Evolutionary conservation across 345 rosid species (phyloP), one percentile per base, ranked within the genome.

Genomic region (Diplotaxis tenuifolia): DNA sequence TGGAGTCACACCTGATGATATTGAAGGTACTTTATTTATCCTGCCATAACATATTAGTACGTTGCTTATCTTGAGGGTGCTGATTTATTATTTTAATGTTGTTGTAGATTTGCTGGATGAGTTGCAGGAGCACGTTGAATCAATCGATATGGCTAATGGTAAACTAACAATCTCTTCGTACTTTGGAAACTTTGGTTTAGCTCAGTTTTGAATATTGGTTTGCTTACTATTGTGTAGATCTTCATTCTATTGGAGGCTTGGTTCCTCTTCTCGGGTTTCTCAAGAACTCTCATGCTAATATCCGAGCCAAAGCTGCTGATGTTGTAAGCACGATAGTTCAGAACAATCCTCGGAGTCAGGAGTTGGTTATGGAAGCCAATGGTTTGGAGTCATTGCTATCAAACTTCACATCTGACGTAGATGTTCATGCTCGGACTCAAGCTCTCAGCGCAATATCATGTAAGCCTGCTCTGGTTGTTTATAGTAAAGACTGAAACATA

Each of bases 291-390:
- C 94, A 89, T 77, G 88, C 89, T 32, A 90, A 84, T 57, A 82
- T 90, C 49, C 84, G 99, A 16, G 99, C 99, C 3, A 95, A 95
- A 83, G 98, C 98, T 73, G 97, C 97, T 4, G 98, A 92, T 20
- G 97, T 95, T 15, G 86, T 95, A 4, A 82, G 87, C 72, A 92
- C 99, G 3, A 83, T 95, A 15, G 98, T 90, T 63, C 99, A 95
- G 87, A 95, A 95, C 84, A 95, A 95, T 80, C 96, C 97, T 38
- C 80, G 76, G 42, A 84, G 99, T 75, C 99, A 95, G 82, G 79
- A 70, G 19, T 53, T 79, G 9, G 79, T 75, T 52, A 70, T 79
- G 76, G 75, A 79, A 36, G 76, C 70, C 19, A 95, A 87, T 80
- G 98, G 97, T 40, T 15, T 74, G 53, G 72, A 79, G 60, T 65